Conservation (phyloP, 225 moss, liverwort and hornwort genomes). For the Polytrichum formosum region DNA sequence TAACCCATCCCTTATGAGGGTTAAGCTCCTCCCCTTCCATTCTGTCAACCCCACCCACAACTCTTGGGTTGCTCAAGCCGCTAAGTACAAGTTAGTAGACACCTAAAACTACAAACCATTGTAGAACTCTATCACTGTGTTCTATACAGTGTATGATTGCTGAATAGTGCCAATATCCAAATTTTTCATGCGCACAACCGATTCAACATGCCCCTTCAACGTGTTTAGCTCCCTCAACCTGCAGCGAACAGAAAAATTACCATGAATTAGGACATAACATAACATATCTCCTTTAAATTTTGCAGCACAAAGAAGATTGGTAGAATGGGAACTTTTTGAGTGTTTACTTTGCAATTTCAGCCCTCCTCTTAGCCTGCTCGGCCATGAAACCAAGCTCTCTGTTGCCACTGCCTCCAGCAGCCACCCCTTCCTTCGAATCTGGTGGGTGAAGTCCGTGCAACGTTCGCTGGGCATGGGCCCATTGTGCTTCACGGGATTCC, state of each 20-base stretch:
- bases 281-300: background rate
- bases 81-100: too few relatives aligned
- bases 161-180: constrained; percentile 82
- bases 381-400: constrained; percentile 50
- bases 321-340: too few relatives aligned
- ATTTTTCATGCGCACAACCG: constrained; percentile 78
- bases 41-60: too few relatives aligned
- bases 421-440: constrained; percentile 29
- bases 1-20: too few relatives aligned
- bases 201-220: constrained; percentile 84
- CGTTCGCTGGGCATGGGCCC: constrained; percentile 89
- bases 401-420: constrained; percentile 27
- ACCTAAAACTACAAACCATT: too few relatives aligned
- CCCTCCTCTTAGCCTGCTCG: constrained; percentile 48
- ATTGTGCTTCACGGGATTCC: constrained; percentile 84
- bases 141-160: constrained; percentile 75
- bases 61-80: too few relatives aligned
- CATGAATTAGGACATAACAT: background rate
- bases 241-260: constrained; percentile 4
- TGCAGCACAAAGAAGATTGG: too few relatives aligned
- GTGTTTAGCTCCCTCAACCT: constrained; percentile 78
- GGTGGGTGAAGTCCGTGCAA: constrained; percentile 77
- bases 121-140: background rate
- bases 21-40: too few relatives aligned
- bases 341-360: constrained; percentile 48